Conservation (phyloP, 768 basidiomycete species). For the Nidularia sp. region DNA sequence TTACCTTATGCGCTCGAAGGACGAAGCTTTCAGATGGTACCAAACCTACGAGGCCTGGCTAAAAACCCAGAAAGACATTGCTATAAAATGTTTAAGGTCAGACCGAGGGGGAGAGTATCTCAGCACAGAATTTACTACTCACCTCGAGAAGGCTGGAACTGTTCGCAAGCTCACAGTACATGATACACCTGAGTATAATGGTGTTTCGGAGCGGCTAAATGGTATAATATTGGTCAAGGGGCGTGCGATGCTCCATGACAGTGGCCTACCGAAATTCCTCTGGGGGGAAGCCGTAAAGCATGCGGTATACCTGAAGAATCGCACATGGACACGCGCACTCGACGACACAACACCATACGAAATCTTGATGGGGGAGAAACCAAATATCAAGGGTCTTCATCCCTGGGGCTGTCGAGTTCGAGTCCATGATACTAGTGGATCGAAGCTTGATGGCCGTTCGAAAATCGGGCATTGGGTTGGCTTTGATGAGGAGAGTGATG, state of each 20-base stretch:
- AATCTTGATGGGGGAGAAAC: conserved; percentile 13
- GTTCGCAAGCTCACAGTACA: conserved; percentile 21
- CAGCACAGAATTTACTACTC: conserved; percentile 16
- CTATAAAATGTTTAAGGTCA: conserved; percentile 21
- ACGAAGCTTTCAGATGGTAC: conserved; percentile 17
- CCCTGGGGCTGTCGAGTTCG: conserved; percentile 18
- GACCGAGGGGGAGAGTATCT: conserved; percentile 35
- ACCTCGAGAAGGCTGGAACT: conserved; percentile 24
- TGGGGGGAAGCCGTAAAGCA: conserved; percentile 18
- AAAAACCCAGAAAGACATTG: conserved; percentile 16
- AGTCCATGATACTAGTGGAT: conserved; percentile 5
- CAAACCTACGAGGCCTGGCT: conserved; percentile 19
- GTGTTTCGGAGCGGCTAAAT: conserved; percentile 28
- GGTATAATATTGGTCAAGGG: conserved; percentile 15
- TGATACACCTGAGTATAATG: conserved; percentile 31
- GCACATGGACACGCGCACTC: conserved; percentile 17
- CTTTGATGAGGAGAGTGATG: conserved; percentile 7
- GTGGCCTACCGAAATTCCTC: conserved; percentile 12
- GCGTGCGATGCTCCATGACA: conserved; percentile 11
- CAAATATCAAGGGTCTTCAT: conserved; percentile 13
- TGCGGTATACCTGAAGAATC: conserved; percentile 19
- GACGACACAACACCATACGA: conserved; percentile 18
- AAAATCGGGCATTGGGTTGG: conserved; percentile 11
- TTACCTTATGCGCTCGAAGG: conserved; percentile 16
- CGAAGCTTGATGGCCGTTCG: conserved; percentile 5